Base-by-base conservation (phyloP, 495 filamentous ascomycete genomes). In the Lasiosphaeria miniovina region DNA sequence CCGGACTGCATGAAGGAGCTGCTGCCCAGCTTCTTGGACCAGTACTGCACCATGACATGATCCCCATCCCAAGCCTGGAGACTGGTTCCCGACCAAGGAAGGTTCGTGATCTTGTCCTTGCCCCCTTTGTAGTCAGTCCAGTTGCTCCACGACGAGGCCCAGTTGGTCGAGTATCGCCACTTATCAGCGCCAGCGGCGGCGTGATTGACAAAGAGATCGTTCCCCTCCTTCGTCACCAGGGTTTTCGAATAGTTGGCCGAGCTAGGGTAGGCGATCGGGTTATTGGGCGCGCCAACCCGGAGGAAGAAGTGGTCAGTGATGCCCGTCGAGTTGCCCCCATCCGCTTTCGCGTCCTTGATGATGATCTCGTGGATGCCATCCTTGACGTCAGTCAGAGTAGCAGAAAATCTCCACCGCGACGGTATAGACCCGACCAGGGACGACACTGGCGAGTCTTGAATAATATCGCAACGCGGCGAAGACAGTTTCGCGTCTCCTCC, bases 11-110 rank as follows among this genome's bases (percentile, higher is more conserved):
- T 61, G 59, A 87, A 84, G 60, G 81, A 77, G 66, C 86, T 89
- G 33, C 84, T 87, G 33, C 80, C 77, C 40, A 83, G 71, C 53
- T 75, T 76, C 65, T 78, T 84, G 79, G 82, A 11, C 80, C 84
- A 90, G 66, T 90, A 90, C 63, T 88, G 84, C 15, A 86, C 80
- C 0, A 82, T 76, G 15, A 89, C 77, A 61, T 90, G 87, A 53
- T 88, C 80, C 15, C 82, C 87, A 4, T 76, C 58, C 87, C 87
- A 90, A n/a, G 64, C 69, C 64, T 90, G 87, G 0, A 68, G 64
- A 46, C 82, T 76, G 2, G 85, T 86, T 7, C 87, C 87, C 3
- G 76, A 80, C 87, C 87, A 90, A 0, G 62, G 58, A 0, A 64
- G 54, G 54, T 72, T 65, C 48, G 80, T 73, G 36, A 75, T 81